Percentiles rank a stretch among this genome's conserved stretches.
These are phyloP conservation scores for Geotrichum candidum DNA, from an alignment of 1,139 yeast genomes.

Conservation along the genomic window DNA sequence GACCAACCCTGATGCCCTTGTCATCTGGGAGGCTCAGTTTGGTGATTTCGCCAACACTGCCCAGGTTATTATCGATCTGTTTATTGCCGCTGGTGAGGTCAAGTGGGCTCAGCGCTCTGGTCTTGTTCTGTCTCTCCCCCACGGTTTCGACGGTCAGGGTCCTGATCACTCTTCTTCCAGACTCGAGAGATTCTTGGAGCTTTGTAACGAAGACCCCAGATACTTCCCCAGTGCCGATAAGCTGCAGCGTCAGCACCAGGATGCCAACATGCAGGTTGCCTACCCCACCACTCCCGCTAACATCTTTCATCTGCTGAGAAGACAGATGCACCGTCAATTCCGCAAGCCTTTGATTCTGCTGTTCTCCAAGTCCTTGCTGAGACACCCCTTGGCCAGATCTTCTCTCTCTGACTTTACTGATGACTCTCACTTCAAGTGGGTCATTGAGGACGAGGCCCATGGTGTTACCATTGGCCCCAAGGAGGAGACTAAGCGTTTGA, in stretches of 20 bases:
- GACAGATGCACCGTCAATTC: slow-evolving; percentile 99
- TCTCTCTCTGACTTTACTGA: slow-evolving; percentile 76
- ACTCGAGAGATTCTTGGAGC: slow-evolving; percentile 91
- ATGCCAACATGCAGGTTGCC: slow-evolving; percentile 94
- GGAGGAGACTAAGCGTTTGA: slow-evolving; percentile 83
- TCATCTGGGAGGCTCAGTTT: slow-evolving; percentile 99
- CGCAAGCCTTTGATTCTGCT: slow-evolving; percentile 88
- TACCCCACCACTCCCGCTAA: slow-evolving; percentile 98
- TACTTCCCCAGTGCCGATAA: slow-evolving; percentile 84
- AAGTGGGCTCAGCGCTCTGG: slow-evolving; percentile 99
- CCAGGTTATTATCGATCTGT: slow-evolving; percentile 95
- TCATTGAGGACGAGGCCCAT: slow-evolving; percentile 84
- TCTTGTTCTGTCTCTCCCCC: slow-evolving; percentile 89
- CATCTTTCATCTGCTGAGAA: slow-evolving; percentile 91
- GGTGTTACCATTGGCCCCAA: slow-evolving; percentile 69
- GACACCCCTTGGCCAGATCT: slow-evolving; percentile 98
- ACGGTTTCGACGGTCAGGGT: slow-evolving; percentile 99
- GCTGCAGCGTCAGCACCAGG: slow-evolving; percentile 96
- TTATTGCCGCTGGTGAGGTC: slow-evolving; percentile 92
- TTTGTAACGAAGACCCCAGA: slow-evolving; percentile 95
- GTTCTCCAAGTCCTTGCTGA: slow-evolving; percentile 89
- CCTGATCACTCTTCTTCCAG: slow-evolving; percentile 99
- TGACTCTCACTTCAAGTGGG: slow-evolving; percentile 90
- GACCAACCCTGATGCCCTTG: slow-evolving; percentile 94
- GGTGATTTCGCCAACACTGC: slow-evolving; percentile 99